Conservation (phyloP, 805 yeast species). For the Hanseniaspora nectarophila region DNA sequence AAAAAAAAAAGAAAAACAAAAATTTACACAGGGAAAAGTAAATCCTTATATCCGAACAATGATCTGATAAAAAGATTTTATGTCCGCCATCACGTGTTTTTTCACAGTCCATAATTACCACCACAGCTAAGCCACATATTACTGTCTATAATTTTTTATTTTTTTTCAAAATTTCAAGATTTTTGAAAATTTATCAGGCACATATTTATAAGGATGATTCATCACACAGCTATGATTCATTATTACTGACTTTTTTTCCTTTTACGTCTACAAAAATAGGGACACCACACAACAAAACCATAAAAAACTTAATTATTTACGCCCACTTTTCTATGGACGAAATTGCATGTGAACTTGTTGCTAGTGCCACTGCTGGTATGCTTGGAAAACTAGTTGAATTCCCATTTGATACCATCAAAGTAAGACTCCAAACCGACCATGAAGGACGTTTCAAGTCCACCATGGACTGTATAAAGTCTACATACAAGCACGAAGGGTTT, state of each 20-base stretch:
- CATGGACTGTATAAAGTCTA: slow-evolving; percentile 49
- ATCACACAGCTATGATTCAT: neutral
- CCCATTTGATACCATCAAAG: slow-evolving; percentile 89
- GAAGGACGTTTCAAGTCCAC: slow-evolving; percentile 47
- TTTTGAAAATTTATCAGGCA: no score
- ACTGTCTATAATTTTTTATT: no score
- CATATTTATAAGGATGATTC: neutral
- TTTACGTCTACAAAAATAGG: no score
- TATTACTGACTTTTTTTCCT: no score
- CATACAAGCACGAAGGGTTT: slow-evolving; percentile 58
- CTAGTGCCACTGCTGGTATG: slow-evolving; percentile 53
- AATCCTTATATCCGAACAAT: no score
- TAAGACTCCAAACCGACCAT: slow-evolving; percentile 70
- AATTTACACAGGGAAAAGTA: neutral
- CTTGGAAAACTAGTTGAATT: slow-evolving; percentile 75
- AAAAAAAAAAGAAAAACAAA: neutral
- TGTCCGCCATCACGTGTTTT: neutral
- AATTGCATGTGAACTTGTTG: slow-evolving; percentile 21
- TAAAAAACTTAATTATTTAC: no score
- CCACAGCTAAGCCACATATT: no score
- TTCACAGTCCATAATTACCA: no score
- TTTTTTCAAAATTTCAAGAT: no score
- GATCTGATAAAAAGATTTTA: no score
- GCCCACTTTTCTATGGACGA: slow-evolving; percentile 26
- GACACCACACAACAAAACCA: neutral